Evolutionary conservation across 495 filamentous ascomycete species (phyloP), one percentile per base, ranked within the genome.

Genomic region (Haplographium delicatum): DNA sequence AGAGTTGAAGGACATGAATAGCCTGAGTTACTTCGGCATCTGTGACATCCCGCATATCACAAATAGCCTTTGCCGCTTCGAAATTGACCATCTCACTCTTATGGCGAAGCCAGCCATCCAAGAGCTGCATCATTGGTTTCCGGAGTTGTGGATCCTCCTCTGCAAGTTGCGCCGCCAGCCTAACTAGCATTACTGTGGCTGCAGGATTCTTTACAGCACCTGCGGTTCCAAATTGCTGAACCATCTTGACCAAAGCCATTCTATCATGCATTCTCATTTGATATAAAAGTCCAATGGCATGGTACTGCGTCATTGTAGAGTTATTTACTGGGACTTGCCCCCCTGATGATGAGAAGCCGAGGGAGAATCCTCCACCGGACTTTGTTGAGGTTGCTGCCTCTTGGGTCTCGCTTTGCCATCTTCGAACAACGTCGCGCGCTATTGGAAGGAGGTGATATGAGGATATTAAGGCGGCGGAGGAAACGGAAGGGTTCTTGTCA

Each of bases 11-110:
- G 31, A 94, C 76, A 65, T 96, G 91, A 44, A 98, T 89, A 35
- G 94, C 90, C 65, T 96, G 91, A 2, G 85, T 80, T 24, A 91
- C 86, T 65, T 99, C 93, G 35, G 81, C 83, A 61, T 99, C 94
- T 31, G 86, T 88, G 31, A 96, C 86, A 68, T 98, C 89, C 42
- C 82, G 81, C 77, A 97, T 84, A 59, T 91, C 86, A 68, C 89
- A 94, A 64, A 99, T 95, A 18, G 91, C 89, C 74, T 97, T 97
- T 19, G 93, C 94, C 44, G 93, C 93, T 71, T 99, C 93, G 60
- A 99, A 97, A 70, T 96, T 99, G 67, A 98, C 94, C 94, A 99
- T 97, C 63, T 99, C 93, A 63, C 90, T 90, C 81, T 99, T 99
- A 68, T 99, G 91, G 65, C 93, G 81, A 62, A 96, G 78, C 91